Percentiles rank a stretch among this genome's conserved stretches.
These are phyloP conservation scores for Hypoxylon sp. DNA, from an alignment of 2,329 filamentous ascomycete species.

Conservation along the genomic window DNA sequence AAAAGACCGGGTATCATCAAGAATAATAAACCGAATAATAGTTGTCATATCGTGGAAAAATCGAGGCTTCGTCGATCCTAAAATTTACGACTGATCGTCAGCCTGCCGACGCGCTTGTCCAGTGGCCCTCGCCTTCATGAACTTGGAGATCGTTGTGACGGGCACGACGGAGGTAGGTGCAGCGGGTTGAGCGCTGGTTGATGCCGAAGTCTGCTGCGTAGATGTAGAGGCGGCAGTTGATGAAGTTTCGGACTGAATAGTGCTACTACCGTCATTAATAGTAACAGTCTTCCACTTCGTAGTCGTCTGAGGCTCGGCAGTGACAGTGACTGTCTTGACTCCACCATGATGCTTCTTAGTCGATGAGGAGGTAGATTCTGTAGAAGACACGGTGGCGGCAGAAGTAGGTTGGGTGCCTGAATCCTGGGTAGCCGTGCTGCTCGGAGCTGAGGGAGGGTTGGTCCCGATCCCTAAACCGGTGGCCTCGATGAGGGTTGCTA, in stretches of 20 bases:
- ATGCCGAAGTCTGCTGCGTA: conserved; percentile 6
- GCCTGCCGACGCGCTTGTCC: conserved; percentile 44
- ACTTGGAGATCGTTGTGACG: conserved; percentile 46
- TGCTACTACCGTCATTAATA: conserved; percentile 38
- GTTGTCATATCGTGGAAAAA: not conserved
- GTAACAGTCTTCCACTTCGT: conserved; percentile 56
- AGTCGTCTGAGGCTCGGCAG: conserved; percentile 55
- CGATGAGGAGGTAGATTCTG: conserved; percentile 24
- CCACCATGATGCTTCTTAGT: conserved; percentile 44
- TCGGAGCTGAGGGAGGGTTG: conserved; percentile 44
- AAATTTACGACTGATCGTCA: conserved; percentile 9
- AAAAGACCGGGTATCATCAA: conserved; percentile 15
- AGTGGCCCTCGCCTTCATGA: conserved; percentile 47
- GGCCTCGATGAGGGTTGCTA: conserved; percentile 56
- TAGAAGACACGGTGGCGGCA: conserved; percentile 3
- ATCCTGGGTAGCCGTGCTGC: conserved; percentile 32
- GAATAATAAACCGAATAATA: conserved; percentile 6
- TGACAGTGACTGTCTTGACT: conserved; percentile 59
- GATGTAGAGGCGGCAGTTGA: not conserved
- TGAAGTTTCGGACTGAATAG: conserved; percentile 10
- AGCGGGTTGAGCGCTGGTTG: not conserved
- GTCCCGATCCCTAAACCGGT: conserved; percentile 51
- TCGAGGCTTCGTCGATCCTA: not conserved
- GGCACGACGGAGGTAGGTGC: conserved; percentile 42
- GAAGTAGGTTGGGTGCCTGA: conserved; percentile 39